phyloP scores from a whole-genome alignment of 345 rosid species.

The Reutealis trisperma region DNA sequence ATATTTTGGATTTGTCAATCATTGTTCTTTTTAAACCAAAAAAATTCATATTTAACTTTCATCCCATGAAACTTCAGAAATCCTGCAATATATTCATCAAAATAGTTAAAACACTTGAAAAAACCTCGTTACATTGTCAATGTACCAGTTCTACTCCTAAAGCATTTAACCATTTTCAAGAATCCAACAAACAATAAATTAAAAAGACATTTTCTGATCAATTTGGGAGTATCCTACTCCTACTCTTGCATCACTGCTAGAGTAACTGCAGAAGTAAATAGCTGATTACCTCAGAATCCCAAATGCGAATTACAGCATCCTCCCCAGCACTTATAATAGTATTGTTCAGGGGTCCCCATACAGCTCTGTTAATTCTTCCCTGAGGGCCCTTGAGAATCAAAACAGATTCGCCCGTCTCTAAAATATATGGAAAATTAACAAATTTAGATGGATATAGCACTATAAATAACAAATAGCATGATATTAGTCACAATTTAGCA shows the following conservation, averaged over 20 bases:
- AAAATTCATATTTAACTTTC: background rate
- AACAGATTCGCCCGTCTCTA: slow-evolving; percentile 72
- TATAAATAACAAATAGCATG: background rate
- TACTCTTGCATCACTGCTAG: background rate
- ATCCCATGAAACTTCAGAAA: background rate
- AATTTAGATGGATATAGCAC: background rate
- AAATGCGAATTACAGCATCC: slow-evolving; percentile 74
- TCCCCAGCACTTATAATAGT: slow-evolving; percentile 90
- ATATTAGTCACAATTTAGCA: background rate
- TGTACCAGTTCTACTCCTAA: background rate
- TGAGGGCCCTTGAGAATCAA: slow-evolving; percentile 66
- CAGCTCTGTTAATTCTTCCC: slow-evolving; percentile 87
- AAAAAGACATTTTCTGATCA: background rate
- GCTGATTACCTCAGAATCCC: slow-evolving; percentile 84
- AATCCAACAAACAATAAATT: background rate
- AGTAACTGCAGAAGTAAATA: background rate
- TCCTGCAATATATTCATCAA: background rate
- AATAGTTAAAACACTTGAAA: background rate
- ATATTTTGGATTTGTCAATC: background rate
- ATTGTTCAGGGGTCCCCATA: slow-evolving; percentile 88
- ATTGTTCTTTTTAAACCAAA: background rate
- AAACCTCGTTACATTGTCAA: background rate
- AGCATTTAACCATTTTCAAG: background rate
- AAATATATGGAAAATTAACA: slow-evolving; percentile 7
- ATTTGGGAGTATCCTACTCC: background rate